phyloP scores from a whole-genome alignment of 768 basidiomycete genomes.

The Leucogyrophana mollusca region DNA sequence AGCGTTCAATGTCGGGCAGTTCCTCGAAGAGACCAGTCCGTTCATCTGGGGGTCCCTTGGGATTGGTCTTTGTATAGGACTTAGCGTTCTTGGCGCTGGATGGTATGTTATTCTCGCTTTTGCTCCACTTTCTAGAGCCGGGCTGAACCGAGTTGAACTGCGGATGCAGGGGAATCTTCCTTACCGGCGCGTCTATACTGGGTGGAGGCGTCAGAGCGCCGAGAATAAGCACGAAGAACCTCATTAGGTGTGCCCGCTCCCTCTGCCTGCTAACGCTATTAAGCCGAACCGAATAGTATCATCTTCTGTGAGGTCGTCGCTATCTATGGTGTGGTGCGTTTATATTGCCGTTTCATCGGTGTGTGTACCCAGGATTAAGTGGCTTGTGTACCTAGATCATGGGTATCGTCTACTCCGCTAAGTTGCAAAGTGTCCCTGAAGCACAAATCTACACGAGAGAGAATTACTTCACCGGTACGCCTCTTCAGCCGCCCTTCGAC shows the following conservation, averaged over 20 bases:
- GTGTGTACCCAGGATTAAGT: not conserved
- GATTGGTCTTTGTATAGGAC: conserved; percentile 88
- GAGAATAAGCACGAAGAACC: conserved; percentile 93
- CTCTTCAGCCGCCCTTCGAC: not conserved
- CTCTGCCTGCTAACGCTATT: too few relatives aligned
- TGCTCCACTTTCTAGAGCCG: not conserved
- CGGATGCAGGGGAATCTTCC: conserved; percentile 85
- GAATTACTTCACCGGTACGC: conserved; percentile 89
- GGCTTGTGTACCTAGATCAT: conserved; percentile 64
- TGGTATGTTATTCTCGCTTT: conserved; percentile 57
- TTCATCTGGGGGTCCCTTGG: conserved; percentile 92
- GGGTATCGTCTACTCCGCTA: conserved; percentile 93
- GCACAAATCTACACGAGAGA: conserved; percentile 73
- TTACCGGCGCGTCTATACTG: conserved; percentile 95
- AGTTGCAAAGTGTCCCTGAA: conserved; percentile 61
- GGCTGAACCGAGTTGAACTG: not conserved
- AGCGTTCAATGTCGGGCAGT: conserved; percentile 91
- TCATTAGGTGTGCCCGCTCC: conserved; percentile 72
- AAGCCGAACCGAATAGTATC: conserved; percentile 53
- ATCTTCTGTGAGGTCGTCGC: conserved; percentile 99
- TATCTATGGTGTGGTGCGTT: conserved; percentile 90
- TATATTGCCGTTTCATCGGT: not conserved
- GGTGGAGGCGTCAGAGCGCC: conserved; percentile 95
- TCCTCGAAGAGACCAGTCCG: conserved; percentile 91
- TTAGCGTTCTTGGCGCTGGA: conserved; percentile 92